Evolutionary conservation across 805 yeast genomes (phyloP).

Genomic region (Saccharomycopsis oosterbeekiorum): DNA sequence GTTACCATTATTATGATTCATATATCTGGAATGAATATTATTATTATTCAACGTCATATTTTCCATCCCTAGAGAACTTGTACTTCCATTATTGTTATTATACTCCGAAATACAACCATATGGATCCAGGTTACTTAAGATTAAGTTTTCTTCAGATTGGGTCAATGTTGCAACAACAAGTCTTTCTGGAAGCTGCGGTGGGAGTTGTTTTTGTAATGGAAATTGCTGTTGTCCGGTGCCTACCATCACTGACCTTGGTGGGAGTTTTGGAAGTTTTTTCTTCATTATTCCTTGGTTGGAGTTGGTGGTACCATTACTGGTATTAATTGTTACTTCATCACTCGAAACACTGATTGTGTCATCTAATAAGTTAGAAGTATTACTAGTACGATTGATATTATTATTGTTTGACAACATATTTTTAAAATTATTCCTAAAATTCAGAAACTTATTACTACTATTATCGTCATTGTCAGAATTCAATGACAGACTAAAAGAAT

Average conservation of each 20-base stretch:
- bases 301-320: neutral
- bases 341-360: neutral
- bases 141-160: neutral
- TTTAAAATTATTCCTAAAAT: conserved; percentile 6
- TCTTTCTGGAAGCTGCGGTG: neutral
- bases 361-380: neutral
- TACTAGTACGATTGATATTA: neutral
- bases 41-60: neutral
- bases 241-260: neutral
- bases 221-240: neutral
- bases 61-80: neutral
- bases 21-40: neutral
- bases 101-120: neutral
- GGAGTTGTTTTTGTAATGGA: neutral
- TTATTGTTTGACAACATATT: neutral
- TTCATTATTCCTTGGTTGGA: neutral
- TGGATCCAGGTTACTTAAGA: neutral
- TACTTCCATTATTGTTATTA: neutral
- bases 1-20: neutral
- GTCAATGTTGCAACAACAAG: neutral
- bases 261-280: conserved; percentile 1
- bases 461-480: neutral
- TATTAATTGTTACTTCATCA: neutral
- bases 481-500: neutral
- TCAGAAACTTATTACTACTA: conserved; percentile 6